These are phyloP conservation scores for Tausonia pullulans DNA, from an alignment of 1,284 basidiomycete genomes.

Conservation along the genomic window DNA sequence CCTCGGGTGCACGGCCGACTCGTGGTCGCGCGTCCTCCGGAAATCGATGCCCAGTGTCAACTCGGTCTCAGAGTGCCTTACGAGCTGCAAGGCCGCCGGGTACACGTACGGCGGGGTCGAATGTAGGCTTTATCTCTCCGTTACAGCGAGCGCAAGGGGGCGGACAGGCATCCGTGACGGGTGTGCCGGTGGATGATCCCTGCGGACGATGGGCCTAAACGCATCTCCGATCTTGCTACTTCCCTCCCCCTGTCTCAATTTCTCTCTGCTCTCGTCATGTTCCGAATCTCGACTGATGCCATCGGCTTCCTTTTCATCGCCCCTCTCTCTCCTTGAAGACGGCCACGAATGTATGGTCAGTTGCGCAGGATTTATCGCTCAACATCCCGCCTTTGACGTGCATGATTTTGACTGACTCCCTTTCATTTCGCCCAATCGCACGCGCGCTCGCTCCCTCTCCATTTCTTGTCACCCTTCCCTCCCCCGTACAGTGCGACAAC, in stretches of 20 bases:
- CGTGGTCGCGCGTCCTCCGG: too few relatives aligned
- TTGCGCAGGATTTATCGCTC: neutral
- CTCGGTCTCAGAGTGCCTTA: constrained; percentile 13
- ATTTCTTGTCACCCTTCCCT: neutral
- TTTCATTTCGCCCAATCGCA: neutral
- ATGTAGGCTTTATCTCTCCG: constrained; percentile 4
- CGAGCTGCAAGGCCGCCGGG: constrained; percentile 18
- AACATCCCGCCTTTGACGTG: neutral
- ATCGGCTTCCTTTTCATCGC: neutral
- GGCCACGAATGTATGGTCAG: neutral
- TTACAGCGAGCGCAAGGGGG: too few relatives aligned
- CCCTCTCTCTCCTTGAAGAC: too few relatives aligned
- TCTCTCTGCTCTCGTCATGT: neutral
- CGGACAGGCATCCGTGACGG: neutral
- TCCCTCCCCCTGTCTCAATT: neutral
- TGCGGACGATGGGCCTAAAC: neutral
- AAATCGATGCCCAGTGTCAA: too few relatives aligned
- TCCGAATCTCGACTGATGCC: neutral
- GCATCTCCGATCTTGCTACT: neutral
- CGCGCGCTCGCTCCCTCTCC: neutral
- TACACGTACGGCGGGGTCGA: constrained; percentile 22
- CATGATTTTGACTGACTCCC: neutral
- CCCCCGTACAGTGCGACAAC: neutral
- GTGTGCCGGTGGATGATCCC: too few relatives aligned
- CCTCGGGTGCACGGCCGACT: too few relatives aligned